These are phyloP conservation scores for Lactifluus volemus DNA, from an alignment of 768 basidiomycete genomes.

Conservation along the genomic window DNA sequence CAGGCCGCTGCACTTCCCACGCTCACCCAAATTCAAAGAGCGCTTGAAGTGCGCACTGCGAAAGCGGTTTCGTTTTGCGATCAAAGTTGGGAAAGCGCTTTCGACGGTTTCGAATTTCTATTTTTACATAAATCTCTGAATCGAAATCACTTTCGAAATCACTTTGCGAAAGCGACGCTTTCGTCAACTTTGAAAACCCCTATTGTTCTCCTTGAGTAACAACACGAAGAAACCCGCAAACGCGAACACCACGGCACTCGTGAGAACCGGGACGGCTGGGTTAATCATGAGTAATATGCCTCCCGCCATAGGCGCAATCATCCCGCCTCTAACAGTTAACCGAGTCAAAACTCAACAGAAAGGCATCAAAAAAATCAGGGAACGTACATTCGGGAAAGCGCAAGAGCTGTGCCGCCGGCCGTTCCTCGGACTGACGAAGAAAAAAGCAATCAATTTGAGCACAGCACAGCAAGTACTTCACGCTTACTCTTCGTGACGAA, in stretches of 20 bases:
- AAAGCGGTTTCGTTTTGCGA: too few species aligned
- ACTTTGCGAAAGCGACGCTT: too few species aligned
- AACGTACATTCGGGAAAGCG: slow-evolving; percentile 72
- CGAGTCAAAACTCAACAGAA: neutral
- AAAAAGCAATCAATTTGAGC: neutral
- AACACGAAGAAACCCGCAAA: slow-evolving; percentile 57
- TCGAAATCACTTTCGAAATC: too few species aligned
- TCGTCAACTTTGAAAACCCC: too few species aligned
- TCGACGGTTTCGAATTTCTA: too few species aligned
- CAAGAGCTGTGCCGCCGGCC: slow-evolving; percentile 81
- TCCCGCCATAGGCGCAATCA: slow-evolving; percentile 79
- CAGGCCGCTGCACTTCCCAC: slow-evolving; percentile 60
- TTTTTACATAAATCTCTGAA: too few species aligned
- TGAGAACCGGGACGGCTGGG: slow-evolving; percentile 66
- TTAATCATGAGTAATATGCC: slow-evolving; percentile 61
- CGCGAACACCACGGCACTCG: slow-evolving; percentile 57
- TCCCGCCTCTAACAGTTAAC: slow-evolving; percentile 56
- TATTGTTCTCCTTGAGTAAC: slow-evolving; percentile 44
- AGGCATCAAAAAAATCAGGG: neutral
- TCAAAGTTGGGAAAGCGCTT: too few species aligned
- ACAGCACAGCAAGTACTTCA: neutral
- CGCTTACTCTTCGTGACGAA: slow-evolving; percentile 64
- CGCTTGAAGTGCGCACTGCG: too few species aligned
- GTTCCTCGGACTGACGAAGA: slow-evolving; percentile 62
- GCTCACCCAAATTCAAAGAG: too few species aligned